phyloP scores from a whole-genome alignment of 2,329 filamentous ascomycete species.

The Leptographium procerum region DNA sequence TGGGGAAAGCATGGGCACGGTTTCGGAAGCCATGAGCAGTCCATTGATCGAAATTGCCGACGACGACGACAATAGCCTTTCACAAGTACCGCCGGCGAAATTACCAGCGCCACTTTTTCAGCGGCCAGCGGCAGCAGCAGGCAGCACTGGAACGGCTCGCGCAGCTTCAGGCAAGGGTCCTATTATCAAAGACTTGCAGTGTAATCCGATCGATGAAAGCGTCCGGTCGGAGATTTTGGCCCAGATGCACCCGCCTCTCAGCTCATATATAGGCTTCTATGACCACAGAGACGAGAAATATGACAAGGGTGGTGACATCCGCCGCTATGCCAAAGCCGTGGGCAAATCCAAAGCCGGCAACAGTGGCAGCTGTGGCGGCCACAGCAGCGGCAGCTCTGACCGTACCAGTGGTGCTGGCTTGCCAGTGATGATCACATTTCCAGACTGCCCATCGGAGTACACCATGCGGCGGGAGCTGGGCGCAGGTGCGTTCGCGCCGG shows the following conservation, averaged over 20 bases:
- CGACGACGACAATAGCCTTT: conserved; percentile 23
- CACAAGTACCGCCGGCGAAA: conserved; percentile 2
- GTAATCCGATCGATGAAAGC: conserved; percentile 76
- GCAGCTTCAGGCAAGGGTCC: conserved; percentile 42
- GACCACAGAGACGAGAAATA: conserved; percentile 55
- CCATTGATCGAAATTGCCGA: conserved; percentile 41
- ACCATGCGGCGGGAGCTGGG: conserved; percentile 76
- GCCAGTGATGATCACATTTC: conserved; percentile 57
- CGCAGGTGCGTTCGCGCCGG: conserved; percentile 86
- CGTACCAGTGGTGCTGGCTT: conserved; percentile 46
- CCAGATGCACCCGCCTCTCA: conserved; percentile 61
- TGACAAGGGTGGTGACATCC: conserved; percentile 63
- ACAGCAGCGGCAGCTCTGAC: conserved; percentile 38
- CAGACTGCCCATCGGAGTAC: conserved; percentile 55
- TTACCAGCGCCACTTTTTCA: conserved; percentile 32
- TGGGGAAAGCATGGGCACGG: conserved; percentile 20
- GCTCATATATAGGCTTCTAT: conserved; percentile 67
- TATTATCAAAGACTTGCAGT: conserved; percentile 71
- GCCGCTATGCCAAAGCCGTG: conserved; percentile 63
- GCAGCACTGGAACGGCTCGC: conserved; percentile 19
- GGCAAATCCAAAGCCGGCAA: conserved; percentile 43
- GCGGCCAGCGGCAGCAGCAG: conserved; percentile 26
- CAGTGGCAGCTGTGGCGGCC: too few relatives aligned
- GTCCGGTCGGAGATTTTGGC: conserved; percentile 65
- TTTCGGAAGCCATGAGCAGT: conserved; percentile 32